Conservation (phyloP, 352 stramenopile species). For the Globisporangium carolinianum region DNA sequence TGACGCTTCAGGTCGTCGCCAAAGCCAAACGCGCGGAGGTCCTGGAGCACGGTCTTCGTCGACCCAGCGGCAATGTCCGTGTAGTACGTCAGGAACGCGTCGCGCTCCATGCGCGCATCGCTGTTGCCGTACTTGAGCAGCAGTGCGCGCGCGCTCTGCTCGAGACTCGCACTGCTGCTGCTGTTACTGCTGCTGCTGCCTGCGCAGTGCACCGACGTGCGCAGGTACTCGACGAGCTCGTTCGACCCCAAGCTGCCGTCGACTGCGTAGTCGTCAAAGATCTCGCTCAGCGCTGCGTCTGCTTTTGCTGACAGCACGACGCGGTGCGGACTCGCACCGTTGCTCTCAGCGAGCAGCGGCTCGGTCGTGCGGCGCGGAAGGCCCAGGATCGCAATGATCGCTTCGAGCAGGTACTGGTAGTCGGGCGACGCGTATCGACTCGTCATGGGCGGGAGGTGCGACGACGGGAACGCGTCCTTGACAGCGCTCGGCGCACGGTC, state of each 20-base stretch:
- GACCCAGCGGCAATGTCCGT: constrained; percentile 67
- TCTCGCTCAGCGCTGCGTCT: constrained; percentile 54
- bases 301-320: constrained; percentile 68
- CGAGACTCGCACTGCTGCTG: constrained; percentile 15
- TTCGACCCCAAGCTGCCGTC: constrained; percentile 36
- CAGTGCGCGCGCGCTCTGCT: constrained; percentile 62
- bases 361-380: constrained; percentile 55
- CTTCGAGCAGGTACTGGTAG: constrained; percentile 86
- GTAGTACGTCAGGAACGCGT: constrained; percentile 80
- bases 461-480: constrained; percentile 70
- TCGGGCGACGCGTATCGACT: constrained; percentile 69
- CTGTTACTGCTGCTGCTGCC: constrained; percentile 18
- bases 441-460: constrained; percentile 28
- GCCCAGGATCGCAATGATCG: constrained; percentile 80
- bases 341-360: constrained; percentile 59
- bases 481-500: constrained; percentile 51
- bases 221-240: constrained; percentile 64
- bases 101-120: constrained; percentile 43
- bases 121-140: constrained; percentile 65
- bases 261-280: constrained; percentile 71
- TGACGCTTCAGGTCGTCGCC: constrained; percentile 72
- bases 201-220: constrained; percentile 56
- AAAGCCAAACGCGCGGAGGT: constrained; percentile 76
- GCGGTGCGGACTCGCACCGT: constrained; percentile 61
- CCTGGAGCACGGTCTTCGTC: constrained; percentile 72